These are phyloP conservation scores for Xylariaceae sp. DNA, from an alignment of 2,329 filamentous ascomycete species.

Conservation along the genomic window DNA sequence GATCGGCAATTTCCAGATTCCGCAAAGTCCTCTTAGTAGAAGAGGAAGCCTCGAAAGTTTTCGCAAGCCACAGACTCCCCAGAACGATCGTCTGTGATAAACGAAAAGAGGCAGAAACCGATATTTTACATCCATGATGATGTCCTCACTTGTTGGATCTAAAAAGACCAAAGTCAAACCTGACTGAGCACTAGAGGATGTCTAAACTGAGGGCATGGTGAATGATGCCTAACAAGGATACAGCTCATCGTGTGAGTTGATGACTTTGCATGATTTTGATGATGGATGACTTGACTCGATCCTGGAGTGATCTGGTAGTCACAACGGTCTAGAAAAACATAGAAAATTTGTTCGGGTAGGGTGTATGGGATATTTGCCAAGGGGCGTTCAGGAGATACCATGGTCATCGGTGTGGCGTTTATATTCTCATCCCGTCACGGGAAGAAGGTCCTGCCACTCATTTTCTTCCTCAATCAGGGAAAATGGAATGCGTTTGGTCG, in stretches of 20 bases:
- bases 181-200: slow-evolving; percentile 41
- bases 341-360: neutral
- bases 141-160: slow-evolving; percentile 48
- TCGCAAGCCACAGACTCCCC: slow-evolving; percentile 26
- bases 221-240: neutral
- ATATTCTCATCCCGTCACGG: slow-evolving; percentile 10
- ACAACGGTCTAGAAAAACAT: slow-evolving; percentile 12
- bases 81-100: slow-evolving; percentile 21
- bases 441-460: slow-evolving; percentile 1
- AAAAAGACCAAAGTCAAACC: slow-evolving; percentile 36
- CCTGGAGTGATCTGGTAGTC: slow-evolving; percentile 15
- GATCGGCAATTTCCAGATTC: slow-evolving; percentile 48
- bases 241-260: slow-evolving; percentile 1
- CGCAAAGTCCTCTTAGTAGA: slow-evolving; percentile 45
- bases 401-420: slow-evolving; percentile 30
- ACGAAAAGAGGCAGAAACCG: slow-evolving; percentile 38
- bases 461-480: slow-evolving; percentile 9
- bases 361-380: slow-evolving; percentile 10
- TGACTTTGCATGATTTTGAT: slow-evolving; percentile 15
- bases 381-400: slow-evolving; percentile 27
- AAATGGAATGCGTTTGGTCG: slow-evolving; percentile 4
- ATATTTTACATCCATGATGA: slow-evolving; percentile 58
- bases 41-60: slow-evolving; percentile 48
- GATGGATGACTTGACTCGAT: slow-evolving; percentile 10
- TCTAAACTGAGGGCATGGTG: slow-evolving; percentile 21